Percentiles rank a stretch among this genome's conserved stretches.
Conservation (phyloP, 2,329 filamentous ascomycete species). For the Verticillium longisporum region DNA sequence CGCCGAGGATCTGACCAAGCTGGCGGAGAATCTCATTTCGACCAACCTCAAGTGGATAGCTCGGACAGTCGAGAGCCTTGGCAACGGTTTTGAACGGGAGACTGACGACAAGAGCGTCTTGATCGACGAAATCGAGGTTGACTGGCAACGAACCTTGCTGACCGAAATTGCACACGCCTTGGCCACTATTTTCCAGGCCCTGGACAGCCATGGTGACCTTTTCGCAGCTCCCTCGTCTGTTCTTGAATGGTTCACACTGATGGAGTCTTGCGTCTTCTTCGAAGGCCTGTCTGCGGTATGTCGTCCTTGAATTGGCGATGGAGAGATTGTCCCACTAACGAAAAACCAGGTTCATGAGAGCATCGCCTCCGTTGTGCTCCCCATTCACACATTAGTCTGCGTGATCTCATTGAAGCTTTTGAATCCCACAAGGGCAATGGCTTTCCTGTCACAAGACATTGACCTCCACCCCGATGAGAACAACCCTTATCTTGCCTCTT, state of each 20-base stretch:
- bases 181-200: slow-evolving; percentile 64
- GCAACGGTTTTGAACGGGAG: slow-evolving; percentile 41
- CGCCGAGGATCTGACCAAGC: slow-evolving; percentile 12
- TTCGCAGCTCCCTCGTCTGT: slow-evolving; percentile 54
- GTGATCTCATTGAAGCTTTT: slow-evolving; percentile 67
- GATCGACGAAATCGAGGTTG: slow-evolving; percentile 45
- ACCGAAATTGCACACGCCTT: slow-evolving; percentile 69
- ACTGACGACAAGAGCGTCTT: slow-evolving; percentile 40
- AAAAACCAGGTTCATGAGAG: slow-evolving; percentile 26
- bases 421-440: slow-evolving; percentile 53
- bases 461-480: slow-evolving; percentile 34
- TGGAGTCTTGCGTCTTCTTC: slow-evolving; percentile 64
- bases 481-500: slow-evolving; percentile 60
- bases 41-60: slow-evolving; percentile 41
- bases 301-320: not conserved
- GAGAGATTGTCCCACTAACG: not conserved
- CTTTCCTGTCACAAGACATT: slow-evolving; percentile 47
- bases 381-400: slow-evolving; percentile 63
- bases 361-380: slow-evolving; percentile 45
- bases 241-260: slow-evolving; percentile 67
- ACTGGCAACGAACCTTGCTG: slow-evolving; percentile 57
- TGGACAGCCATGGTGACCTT: slow-evolving; percentile 48
- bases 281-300: slow-evolving; percentile 51
- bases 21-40: slow-evolving; percentile 37
- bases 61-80: slow-evolving; percentile 41